phyloP scores from a whole-genome alignment of 768 basidiomycete genomes.

The Gyrodon lividus region DNA sequence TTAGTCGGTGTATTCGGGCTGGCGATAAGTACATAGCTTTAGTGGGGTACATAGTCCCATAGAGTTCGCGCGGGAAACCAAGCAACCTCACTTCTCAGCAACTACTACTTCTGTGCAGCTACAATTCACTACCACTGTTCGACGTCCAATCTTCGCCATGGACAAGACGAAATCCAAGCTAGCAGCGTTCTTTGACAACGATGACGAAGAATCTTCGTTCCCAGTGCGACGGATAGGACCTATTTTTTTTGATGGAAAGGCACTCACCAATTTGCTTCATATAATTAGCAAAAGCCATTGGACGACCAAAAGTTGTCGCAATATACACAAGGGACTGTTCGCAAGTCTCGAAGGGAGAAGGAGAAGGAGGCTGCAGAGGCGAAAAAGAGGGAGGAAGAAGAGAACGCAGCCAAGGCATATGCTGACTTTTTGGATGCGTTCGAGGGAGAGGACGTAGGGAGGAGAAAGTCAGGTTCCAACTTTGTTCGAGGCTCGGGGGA shows the following conservation, averaged over 20 bases:
- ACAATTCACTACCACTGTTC: slow-evolving; percentile 1
- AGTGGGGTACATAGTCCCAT: too few relatives aligned
- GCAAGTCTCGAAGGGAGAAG: slow-evolving; percentile 88
- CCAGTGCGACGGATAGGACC: slow-evolving; percentile 88
- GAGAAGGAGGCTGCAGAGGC: slow-evolving; percentile 92
- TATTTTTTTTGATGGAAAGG: slow-evolving; percentile 45
- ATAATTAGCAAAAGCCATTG: slow-evolving; percentile 76
- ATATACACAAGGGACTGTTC: slow-evolving; percentile 80
- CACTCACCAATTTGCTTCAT: slow-evolving; percentile 60
- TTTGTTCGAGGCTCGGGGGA: slow-evolving; percentile 62
- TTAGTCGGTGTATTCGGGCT: background rate
- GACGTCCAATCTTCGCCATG: slow-evolving; percentile 18
- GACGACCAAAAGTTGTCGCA: slow-evolving; percentile 85
- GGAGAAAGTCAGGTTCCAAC: slow-evolving; percentile 49
- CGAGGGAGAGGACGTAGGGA: slow-evolving; percentile 62
- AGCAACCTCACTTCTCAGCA: background rate
- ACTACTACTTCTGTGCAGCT: background rate
- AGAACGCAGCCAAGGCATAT: slow-evolving; percentile 73
- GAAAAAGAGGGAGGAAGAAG: slow-evolving; percentile 83
- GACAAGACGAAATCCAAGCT: slow-evolving; percentile 47
- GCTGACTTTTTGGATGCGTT: slow-evolving; percentile 85
- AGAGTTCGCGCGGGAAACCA: slow-evolving; percentile 25
- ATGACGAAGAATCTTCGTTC: slow-evolving; percentile 83
- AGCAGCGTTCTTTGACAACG: slow-evolving; percentile 82
- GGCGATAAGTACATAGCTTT: too few relatives aligned